Evolutionary conservation across 208 protist species (phyloP).

Genomic region (Trypanosoma platydactyli): DNA sequence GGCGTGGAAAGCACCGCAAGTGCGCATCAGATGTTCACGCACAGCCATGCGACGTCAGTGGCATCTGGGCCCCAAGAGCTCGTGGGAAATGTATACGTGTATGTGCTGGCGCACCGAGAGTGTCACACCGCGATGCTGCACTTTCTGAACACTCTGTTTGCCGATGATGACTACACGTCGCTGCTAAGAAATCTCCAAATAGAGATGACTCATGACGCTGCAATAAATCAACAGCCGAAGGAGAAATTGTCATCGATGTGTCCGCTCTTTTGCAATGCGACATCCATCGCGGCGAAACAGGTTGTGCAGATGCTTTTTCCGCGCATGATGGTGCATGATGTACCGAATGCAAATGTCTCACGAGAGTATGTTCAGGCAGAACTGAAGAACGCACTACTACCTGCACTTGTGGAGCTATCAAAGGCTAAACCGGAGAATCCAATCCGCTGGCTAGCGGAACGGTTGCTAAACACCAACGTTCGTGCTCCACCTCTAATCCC

Average conservation of each 20-base stretch:
- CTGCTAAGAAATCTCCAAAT: constrained; percentile 12
- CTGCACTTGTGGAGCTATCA: constrained; percentile 80
- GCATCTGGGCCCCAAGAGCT: constrained; percentile 36
- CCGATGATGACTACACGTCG: constrained; percentile 39
- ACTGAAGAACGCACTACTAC: constrained; percentile 79
- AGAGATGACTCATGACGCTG: constrained; percentile 1
- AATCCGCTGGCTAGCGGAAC: constrained; percentile 84
- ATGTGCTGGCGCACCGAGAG: constrained; percentile 66
- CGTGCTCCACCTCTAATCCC: constrained; percentile 72
- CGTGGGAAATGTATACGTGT: constrained; percentile 70
- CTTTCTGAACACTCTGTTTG: constrained; percentile 49
- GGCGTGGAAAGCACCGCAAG: background rate
- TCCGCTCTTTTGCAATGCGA: constrained; percentile 33
- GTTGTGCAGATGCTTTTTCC: constrained; percentile 74
- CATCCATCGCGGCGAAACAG: constrained; percentile 38
- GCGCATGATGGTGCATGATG: constrained; percentile 72
- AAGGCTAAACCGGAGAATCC: constrained; percentile 84
- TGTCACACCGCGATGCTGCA: constrained; percentile 57
- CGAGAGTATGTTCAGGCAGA: constrained; percentile 85
- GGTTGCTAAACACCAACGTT: constrained; percentile 79
- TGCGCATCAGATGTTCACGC: constrained; percentile 12
- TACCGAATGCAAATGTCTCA: constrained; percentile 52
- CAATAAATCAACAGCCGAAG: constrained; percentile 26
- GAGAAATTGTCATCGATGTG: constrained; percentile 15
- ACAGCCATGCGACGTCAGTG: constrained; percentile 23